Evolutionary conservation across 192 early-diverging fungal species (phyloP).

Genomic region (Martensiomyces pterosporus): DNA sequence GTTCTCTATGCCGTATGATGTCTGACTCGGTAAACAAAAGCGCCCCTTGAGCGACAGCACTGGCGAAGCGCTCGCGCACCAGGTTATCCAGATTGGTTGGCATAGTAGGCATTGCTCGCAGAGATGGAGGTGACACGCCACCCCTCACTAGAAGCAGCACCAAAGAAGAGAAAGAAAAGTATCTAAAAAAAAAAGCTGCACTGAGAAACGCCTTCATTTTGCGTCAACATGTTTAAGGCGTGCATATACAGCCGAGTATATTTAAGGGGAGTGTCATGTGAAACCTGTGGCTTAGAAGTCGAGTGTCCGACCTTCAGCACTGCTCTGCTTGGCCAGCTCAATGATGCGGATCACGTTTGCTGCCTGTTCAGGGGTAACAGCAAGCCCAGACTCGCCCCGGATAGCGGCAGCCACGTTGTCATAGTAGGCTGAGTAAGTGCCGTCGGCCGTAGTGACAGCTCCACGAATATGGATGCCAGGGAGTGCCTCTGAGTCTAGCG

Average conservation of each 20-base stretch:
- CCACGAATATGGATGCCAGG: conserved; percentile 51
- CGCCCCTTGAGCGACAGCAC: conserved; percentile 34
- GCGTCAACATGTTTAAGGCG: no score
- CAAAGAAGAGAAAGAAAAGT: conserved; percentile 1
- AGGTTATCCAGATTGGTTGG: conserved; percentile 15
- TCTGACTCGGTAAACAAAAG: conserved; percentile 43
- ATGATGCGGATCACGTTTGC: conserved; percentile 63
- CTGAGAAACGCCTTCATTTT: no score
- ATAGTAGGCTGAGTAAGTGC: conserved; percentile 61
- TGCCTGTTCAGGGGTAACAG: conserved; percentile 63
- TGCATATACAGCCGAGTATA: background rate
- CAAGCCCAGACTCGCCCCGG: conserved; percentile 35
- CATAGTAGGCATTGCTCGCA: background rate
- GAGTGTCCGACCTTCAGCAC: conserved; percentile 50
- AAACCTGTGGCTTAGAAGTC: no score
- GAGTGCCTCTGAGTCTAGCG: conserved; percentile 47
- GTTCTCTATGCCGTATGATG: conserved; percentile 19
- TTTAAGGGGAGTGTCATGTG: no score
- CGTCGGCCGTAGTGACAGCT: conserved; percentile 52
- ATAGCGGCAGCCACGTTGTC: conserved; percentile 62
- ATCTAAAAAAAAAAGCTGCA: no score
- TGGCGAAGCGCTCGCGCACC: conserved; percentile 27
- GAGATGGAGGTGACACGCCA: conserved; percentile 1
- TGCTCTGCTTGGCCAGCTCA: conserved; percentile 64
- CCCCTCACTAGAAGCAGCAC: no score